phyloP scores from a whole-genome alignment of 1,139 yeast genomes.

The Lodderomyces metapsilosis region DNA sequence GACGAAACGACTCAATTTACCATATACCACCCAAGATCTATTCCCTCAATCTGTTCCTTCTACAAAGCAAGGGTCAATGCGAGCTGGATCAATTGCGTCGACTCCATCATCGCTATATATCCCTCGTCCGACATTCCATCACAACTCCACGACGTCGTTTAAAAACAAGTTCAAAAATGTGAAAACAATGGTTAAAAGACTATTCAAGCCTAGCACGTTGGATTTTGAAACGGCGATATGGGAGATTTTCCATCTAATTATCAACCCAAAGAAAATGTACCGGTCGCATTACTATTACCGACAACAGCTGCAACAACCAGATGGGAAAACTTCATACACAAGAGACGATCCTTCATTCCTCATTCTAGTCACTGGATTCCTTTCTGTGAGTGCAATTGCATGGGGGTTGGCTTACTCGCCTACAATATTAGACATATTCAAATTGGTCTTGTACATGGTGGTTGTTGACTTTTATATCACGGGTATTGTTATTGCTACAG shows the following conservation, averaged over 20 bases:
- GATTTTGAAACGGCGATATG: slow-evolving; percentile 92
- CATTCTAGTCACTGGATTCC: slow-evolving; percentile 61
- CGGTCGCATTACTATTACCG: slow-evolving; percentile 74
- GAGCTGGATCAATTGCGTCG: slow-evolving; percentile 24
- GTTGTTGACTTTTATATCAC: slow-evolving; percentile 74
- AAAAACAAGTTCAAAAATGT: slow-evolving; percentile 16
- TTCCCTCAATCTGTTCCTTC: slow-evolving; percentile 26
- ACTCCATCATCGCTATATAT: slow-evolving; percentile 18
- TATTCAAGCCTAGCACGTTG: slow-evolving; percentile 74
- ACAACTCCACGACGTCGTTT: slow-evolving; percentile 1
- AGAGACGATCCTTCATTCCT: slow-evolving; percentile 91
- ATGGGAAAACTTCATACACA: slow-evolving; percentile 53
- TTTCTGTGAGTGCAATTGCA: slow-evolving; percentile 74
- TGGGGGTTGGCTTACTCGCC: slow-evolving; percentile 89
- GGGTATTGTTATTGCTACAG: slow-evolving; percentile 67
- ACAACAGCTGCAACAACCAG: slow-evolving; percentile 23
- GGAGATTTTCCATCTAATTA: slow-evolving; percentile 76
- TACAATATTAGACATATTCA: slow-evolving; percentile 54
- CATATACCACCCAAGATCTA: slow-evolving; percentile 39
- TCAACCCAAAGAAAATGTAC: slow-evolving; percentile 79
- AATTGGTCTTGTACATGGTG: slow-evolving; percentile 78
- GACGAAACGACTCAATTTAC: slow-evolving; percentile 33
- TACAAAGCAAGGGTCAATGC: slow-evolving; percentile 9
- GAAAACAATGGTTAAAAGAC: slow-evolving; percentile 33
- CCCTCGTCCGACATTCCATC: slow-evolving; percentile 12